Evolutionary conservation across 2,329 filamentous ascomycete species (phyloP), one percentile per base, ranked within the genome.

Genomic region (Cladosporium cucumerinum): DNA sequence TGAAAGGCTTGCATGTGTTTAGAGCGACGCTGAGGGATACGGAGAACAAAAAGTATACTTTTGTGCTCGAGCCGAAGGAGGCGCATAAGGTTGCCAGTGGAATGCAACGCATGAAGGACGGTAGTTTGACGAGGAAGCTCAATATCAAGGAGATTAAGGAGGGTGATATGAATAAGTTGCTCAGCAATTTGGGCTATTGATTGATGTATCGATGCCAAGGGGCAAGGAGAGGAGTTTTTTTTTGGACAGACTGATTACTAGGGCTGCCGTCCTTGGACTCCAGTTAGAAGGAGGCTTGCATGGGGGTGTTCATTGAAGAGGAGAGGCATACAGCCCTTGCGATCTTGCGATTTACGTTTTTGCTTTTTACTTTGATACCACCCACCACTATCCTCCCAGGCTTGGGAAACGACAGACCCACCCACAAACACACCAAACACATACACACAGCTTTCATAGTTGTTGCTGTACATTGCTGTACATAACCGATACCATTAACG

Each of bases 11-110:
- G 43, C 84, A 87, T 69, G 77, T 88, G 61, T 79, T 89, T 63
- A 81, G 86, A 61, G 85, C 85, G 16, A 84, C 79, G 57, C 77
- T 86, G 57, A 81, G 85, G 65, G 86, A 88, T 70, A 78, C 82
- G 61, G 85, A 88, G 69, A 84, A 84, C 66, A 87, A 86, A 71
- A 82, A 81, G 69, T 88, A 87, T 70, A 82, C 87, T 68, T 88
- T 88, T 69, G 79, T 89, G 23, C 74, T 89, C 61, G 80, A 82
- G 51, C 81, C 86, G 64, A 80, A 77, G 18, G 86, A 89, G 72
- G 85, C 82, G 43, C 88, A 85, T 85, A 89, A 89, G 73, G 82
- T 88, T 23, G 84, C 83, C 0, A 76, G 85, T 48, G 86, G 86
- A 1, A 74, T 89, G 51, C 81, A 85, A 72, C 78, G 83, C 28